Percentiles rank a stretch among this genome's conserved stretches.
phyloP scores from a whole-genome alignment of 768 basidiomycete species.

The Pleurotus djamor region DNA sequence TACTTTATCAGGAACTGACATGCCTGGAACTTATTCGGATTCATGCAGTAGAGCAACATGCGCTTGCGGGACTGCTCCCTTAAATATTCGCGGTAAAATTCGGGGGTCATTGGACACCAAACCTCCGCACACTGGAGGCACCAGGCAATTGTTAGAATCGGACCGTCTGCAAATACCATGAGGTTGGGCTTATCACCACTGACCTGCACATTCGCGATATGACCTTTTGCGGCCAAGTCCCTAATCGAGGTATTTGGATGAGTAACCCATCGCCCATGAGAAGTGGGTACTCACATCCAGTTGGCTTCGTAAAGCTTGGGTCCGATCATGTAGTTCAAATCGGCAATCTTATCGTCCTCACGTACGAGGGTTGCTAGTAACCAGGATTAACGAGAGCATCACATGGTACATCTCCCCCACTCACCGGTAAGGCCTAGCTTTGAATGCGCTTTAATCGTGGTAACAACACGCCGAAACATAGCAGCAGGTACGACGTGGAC shows the following conservation, averaged over 20 bases:
- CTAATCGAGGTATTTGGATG: constrained; percentile 23
- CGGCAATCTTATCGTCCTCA: constrained; percentile 98
- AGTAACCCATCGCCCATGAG: constrained; percentile 9
- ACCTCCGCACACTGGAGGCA: constrained; percentile 89
- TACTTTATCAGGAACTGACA: constrained; percentile 99
- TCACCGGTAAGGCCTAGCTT: constrained; percentile 95
- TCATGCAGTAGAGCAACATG: constrained; percentile 99
- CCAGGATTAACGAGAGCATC: not conserved
- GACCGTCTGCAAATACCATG: not conserved
- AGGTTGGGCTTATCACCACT: constrained; percentile 9
- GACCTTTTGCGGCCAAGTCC: constrained; percentile 98
- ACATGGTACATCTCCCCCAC: constrained; percentile 13
- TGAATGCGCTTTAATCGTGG: constrained; percentile 98
- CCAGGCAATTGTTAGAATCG: constrained; percentile 1
- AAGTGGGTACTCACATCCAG: constrained; percentile 72
- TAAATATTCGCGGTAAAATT: constrained; percentile 98
- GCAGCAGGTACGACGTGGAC: constrained; percentile 99
- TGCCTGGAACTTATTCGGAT: constrained; percentile 98
- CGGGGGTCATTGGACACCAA: constrained; percentile 99
- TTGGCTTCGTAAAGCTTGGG: constrained; percentile 99
- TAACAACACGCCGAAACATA: constrained; percentile 97
- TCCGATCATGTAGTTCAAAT: constrained; percentile 99
- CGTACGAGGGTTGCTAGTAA: constrained; percentile 89
- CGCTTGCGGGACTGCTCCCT: constrained; percentile 89
- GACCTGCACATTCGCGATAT: constrained; percentile 99